Evolutionary conservation across 305 asterid species (phyloP).

Genomic region (Lippia alba): DNA sequence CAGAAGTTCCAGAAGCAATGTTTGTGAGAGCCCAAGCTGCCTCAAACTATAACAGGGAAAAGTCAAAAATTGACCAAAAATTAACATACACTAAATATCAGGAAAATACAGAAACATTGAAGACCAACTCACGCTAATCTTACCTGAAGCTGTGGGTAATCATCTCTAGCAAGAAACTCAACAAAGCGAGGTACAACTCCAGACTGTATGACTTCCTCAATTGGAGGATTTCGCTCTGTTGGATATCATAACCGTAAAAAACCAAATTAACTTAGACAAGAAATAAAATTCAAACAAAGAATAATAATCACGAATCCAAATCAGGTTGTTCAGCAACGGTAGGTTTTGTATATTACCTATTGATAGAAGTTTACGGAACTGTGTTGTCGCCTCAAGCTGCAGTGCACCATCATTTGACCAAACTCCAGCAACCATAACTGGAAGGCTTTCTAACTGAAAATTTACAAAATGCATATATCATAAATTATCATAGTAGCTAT

Average conservation of each 20-base stretch:
- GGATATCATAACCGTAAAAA: constrained; percentile 15
- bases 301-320: background rate
- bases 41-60: constrained; percentile 48
- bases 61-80: constrained; percentile 9
- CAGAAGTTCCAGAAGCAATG: constrained; percentile 66
- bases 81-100: background rate
- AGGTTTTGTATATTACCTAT: constrained; percentile 40
- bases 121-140: background rate
- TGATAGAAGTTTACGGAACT: constrained; percentile 64
- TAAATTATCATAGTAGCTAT: background rate
- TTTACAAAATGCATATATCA: constrained; percentile 8
- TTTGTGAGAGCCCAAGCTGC: constrained; percentile 72
- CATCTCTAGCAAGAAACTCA: constrained; percentile 62
- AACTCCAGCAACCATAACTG: constrained; percentile 57
- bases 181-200: constrained; percentile 66
- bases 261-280: constrained; percentile 13
- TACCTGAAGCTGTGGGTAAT: constrained; percentile 67
- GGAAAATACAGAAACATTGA: constrained; percentile 6
- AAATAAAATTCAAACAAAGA: background rate
- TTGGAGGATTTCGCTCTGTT: constrained; percentile 63
- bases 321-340: background rate
- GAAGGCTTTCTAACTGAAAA: constrained; percentile 57
- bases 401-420: constrained; percentile 52
- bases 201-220: constrained; percentile 61
- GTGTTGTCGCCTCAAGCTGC: constrained; percentile 66